Evolutionary conservation across 768 basidiomycete genomes (phyloP).

Genomic region (Infundibulicybe gibba): DNA sequence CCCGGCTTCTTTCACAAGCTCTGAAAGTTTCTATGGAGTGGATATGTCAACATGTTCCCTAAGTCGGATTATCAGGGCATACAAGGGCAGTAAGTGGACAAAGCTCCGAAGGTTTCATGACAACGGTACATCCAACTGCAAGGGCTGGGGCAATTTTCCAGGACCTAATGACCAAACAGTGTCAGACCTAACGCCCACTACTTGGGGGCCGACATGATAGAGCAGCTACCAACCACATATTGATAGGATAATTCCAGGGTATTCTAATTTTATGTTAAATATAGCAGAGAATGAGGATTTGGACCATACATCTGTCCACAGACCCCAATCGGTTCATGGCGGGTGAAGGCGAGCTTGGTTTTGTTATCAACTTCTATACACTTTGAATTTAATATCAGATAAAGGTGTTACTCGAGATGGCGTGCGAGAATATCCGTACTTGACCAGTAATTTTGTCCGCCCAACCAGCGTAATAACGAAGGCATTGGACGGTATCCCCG

Average conservation of each 20-base stretch:
- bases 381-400: slow-evolving; percentile 25
- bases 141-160: slow-evolving; percentile 96
- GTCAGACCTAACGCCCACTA: slow-evolving; percentile 2
- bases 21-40: slow-evolving; percentile 65
- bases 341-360: slow-evolving; percentile 80
- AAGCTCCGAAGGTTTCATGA: slow-evolving; percentile 93
- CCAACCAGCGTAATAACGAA: slow-evolving; percentile 94
- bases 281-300: not conserved
- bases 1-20: slow-evolving; percentile 83
- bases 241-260: slow-evolving; percentile 93
- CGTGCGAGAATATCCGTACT: slow-evolving; percentile 49
- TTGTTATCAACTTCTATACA: slow-evolving; percentile 79
- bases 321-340: slow-evolving; percentile 90
- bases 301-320: slow-evolving; percentile 80
- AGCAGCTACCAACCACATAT: slow-evolving; percentile 59
- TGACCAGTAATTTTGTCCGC: slow-evolving; percentile 92
- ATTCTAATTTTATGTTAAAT: slow-evolving; percentile 38
- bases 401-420: not conserved
- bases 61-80: slow-evolving; percentile 13
- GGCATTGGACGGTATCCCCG: slow-evolving; percentile 70
- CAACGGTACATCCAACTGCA: slow-evolving; percentile 87
- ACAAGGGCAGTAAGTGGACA: slow-evolving; percentile 83
- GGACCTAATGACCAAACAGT: slow-evolving; percentile 36
- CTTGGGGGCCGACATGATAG: not conserved
- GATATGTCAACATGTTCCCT: slow-evolving; percentile 1